phyloP scores from a whole-genome alignment of 495 filamentous ascomycete species.

The Xylaria telfairii region DNA sequence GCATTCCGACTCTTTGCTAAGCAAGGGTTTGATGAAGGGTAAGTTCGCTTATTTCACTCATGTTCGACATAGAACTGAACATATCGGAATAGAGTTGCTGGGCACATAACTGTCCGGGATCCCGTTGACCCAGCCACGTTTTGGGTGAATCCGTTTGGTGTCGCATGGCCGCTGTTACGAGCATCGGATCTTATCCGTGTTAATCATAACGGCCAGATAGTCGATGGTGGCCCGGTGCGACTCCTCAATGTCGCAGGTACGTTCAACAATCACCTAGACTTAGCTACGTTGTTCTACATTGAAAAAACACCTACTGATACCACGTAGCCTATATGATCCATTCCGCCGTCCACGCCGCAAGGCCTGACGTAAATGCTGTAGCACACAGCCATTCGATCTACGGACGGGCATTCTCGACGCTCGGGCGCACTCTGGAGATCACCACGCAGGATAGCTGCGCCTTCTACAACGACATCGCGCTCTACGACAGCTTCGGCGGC shows the following conservation, averaged over 20 bases:
- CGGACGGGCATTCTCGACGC: slow-evolving; percentile 69
- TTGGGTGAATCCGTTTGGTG: slow-evolving; percentile 84
- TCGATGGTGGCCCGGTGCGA: slow-evolving; percentile 68
- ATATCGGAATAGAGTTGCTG: slow-evolving; percentile 23
- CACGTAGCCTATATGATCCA: slow-evolving; percentile 67
- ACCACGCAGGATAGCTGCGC: slow-evolving; percentile 73
- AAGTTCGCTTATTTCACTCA: not conserved
- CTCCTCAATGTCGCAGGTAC: slow-evolving; percentile 68
- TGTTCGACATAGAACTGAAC: not conserved
- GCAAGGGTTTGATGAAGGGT: slow-evolving; percentile 32
- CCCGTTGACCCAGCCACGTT: slow-evolving; percentile 72
- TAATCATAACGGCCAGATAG: slow-evolving; percentile 65
- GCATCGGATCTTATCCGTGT: slow-evolving; percentile 76
- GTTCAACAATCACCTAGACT: not conserved
- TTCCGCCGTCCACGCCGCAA: slow-evolving; percentile 68
- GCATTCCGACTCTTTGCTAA: slow-evolving; percentile 34
- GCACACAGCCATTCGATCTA: slow-evolving; percentile 76
- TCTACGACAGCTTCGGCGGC: slow-evolving; percentile 73
- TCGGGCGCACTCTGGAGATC: slow-evolving; percentile 72
- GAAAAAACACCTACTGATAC: not conserved
- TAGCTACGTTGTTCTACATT: not conserved
- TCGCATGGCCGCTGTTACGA: slow-evolving; percentile 72
- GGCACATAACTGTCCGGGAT: slow-evolving; percentile 50
- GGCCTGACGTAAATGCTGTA: slow-evolving; percentile 75
- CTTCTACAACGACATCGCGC: slow-evolving; percentile 39